Evolutionary conservation across 1,139 yeast species (phyloP).

Genomic region (Taiozyma sp.): DNA sequence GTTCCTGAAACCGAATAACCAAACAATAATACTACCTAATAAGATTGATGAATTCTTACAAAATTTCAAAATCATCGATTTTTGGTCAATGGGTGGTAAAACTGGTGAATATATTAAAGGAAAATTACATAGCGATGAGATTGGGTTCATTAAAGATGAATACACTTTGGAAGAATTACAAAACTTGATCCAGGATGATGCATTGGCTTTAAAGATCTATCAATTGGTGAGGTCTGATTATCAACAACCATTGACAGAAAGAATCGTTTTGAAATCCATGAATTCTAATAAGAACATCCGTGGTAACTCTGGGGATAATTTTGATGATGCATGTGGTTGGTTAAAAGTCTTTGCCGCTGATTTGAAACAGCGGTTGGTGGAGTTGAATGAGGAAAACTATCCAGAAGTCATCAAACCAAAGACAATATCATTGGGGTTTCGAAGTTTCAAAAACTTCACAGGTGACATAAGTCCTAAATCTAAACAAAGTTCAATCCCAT

Average conservation of each 20-base stretch:
- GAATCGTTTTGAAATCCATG: slow-evolving; percentile 79
- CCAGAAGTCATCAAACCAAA: slow-evolving; percentile 39
- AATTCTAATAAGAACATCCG: slow-evolving; percentile 79
- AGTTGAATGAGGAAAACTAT: slow-evolving; percentile 62
- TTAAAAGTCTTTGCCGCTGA: slow-evolving; percentile 81
- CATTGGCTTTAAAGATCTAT: slow-evolving; percentile 46
- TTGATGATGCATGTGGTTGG: slow-evolving; percentile 73
- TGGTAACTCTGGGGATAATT: slow-evolving; percentile 45
- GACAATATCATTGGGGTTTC: slow-evolving; percentile 40
- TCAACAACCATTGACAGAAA: slow-evolving; percentile 45
- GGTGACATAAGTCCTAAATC: slow-evolving; percentile 28
- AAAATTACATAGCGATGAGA: slow-evolving; percentile 38
- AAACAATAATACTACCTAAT: slow-evolving; percentile 60
- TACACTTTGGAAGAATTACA: slow-evolving; percentile 30
- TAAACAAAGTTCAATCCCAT: slow-evolving; percentile 41
- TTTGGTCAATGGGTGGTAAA: slow-evolving; percentile 92
- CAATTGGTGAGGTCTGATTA: slow-evolving; percentile 63
- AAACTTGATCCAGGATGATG: slow-evolving; percentile 36
- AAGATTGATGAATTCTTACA: slow-evolving; percentile 49
- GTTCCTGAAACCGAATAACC: slow-evolving; percentile 78
- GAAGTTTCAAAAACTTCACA: slow-evolving; percentile 4
- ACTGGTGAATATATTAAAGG: slow-evolving; percentile 59
- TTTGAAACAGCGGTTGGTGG: slow-evolving; percentile 62
- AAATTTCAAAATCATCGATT: slow-evolving; percentile 63
- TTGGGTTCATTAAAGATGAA: slow-evolving; percentile 38